Conservation (phyloP, 106 monocot genomes). For the Phalaenopsis aphrodite region DNA sequence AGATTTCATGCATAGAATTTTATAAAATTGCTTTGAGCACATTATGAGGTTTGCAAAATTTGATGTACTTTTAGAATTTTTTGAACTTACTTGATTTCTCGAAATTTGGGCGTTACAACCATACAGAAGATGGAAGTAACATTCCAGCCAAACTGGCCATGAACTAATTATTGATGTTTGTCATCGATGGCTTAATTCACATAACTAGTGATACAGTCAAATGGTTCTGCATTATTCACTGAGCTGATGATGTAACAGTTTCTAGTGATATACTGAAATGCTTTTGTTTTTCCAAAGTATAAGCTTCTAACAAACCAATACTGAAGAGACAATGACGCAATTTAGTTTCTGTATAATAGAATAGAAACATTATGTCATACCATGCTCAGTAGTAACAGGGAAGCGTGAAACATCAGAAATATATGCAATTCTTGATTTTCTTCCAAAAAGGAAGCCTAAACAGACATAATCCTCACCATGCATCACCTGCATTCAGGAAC, state of each 20-base stretch:
- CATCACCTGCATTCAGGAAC: slow-evolving; percentile 49
- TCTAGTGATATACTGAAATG: neutral
- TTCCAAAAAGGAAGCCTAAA: slow-evolving; percentile 85
- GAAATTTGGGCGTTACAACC: neutral
- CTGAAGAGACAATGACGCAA: neutral
- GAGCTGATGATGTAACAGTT: neutral
- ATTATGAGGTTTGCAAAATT: too few species aligned
- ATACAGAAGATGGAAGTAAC: neutral
- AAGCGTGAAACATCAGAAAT: slow-evolving; percentile 95
- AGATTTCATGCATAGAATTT: too few species aligned
- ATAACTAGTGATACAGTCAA: neutral
- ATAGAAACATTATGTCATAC: slow-evolving; percentile 21
- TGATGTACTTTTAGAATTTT: too few species aligned
- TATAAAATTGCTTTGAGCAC: too few species aligned
- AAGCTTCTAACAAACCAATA: neutral
- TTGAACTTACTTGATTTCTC: too few species aligned
- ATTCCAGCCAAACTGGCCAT: neutral
- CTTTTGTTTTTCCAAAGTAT: neutral
- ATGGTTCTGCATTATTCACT: neutral
- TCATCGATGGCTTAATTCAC: neutral
- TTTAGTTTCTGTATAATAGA: neutral
- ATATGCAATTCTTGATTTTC: slow-evolving; percentile 78
- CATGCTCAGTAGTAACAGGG: slow-evolving; percentile 65
- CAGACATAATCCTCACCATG: slow-evolving; percentile 94
- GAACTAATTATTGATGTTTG: neutral